These are phyloP conservation scores for Pneumocystis wakefieldiae DNA, from an alignment of 1,139 yeast genomes.

Conservation along the genomic window DNA sequence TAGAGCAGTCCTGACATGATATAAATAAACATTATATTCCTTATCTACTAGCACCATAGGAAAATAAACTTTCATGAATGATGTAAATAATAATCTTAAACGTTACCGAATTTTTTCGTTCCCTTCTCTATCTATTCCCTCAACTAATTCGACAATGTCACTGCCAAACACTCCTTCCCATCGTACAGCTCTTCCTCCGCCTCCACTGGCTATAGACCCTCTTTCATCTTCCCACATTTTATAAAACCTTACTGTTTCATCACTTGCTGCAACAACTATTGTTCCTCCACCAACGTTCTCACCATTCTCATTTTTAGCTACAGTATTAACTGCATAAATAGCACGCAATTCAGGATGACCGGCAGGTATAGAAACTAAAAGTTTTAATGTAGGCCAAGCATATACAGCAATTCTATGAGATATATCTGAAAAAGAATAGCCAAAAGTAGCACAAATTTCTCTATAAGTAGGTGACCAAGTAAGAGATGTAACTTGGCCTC, in stretches of 20 bases:
- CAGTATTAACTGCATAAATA: constrained; percentile 50
- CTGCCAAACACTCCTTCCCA: constrained; percentile 35
- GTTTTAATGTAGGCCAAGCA: constrained; percentile 48
- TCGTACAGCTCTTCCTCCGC: constrained; percentile 13
- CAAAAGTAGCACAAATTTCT: constrained; percentile 66
- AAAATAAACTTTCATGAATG: background rate
- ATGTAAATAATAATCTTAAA: background rate
- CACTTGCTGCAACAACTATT: constrained; percentile 62
- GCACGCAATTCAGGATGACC: constrained; percentile 41
- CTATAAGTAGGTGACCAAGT: constrained; percentile 54
- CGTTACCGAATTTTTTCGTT: constrained; percentile 14
- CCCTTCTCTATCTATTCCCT: constrained; percentile 28
- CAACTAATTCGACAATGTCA: constrained; percentile 37
- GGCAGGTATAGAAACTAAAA: constrained; percentile 36
- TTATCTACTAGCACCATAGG: background rate
- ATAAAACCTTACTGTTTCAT: constrained; percentile 60
- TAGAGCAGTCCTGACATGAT: background rate
- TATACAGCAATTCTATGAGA: constrained; percentile 41
- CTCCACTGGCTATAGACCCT: constrained; percentile 5
- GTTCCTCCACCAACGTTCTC: constrained; percentile 10
- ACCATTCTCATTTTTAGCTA: constrained; percentile 33
- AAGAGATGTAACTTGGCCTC: constrained; percentile 64
- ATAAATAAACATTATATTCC: background rate
- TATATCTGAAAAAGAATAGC: constrained; percentile 44
- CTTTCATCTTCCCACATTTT: constrained; percentile 40